These are phyloP conservation scores for Xerocomus nothofagi DNA, from an alignment of 1,284 basidiomycete genomes.

Conservation along the genomic window DNA sequence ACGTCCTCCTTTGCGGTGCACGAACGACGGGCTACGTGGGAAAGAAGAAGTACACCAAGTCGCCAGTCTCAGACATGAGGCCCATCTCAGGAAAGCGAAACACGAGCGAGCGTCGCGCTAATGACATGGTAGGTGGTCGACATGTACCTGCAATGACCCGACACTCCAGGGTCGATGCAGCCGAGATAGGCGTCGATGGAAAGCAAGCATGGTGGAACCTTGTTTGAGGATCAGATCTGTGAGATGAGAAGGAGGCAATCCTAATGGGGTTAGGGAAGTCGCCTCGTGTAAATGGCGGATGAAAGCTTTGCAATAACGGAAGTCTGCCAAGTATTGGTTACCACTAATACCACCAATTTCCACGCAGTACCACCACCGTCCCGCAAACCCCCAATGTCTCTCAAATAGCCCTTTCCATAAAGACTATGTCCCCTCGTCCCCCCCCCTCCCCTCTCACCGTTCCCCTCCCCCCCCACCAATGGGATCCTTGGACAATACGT, in stretches of 20 bases:
- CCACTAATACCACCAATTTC: conserved; percentile 9
- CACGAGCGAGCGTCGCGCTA: no score
- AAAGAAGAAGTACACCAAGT: background rate
- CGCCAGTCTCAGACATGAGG: background rate
- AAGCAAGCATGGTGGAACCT: conserved; percentile 23
- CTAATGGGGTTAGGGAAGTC: conserved; percentile 21
- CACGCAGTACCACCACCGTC: conserved; percentile 14
- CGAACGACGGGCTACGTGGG: background rate
- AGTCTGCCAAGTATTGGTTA: conserved; percentile 15
- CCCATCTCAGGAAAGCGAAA: no score
- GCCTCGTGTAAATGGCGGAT: conserved; percentile 26
- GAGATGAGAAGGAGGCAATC: conserved; percentile 11
- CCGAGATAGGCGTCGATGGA: conserved; percentile 2
- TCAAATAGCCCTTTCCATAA: conserved; percentile 22
- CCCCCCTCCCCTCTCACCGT: background rate
- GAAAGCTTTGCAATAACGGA: conserved; percentile 32
- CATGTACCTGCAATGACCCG: no score
- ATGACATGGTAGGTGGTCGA: background rate
- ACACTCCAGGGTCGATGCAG: conserved; percentile 18
- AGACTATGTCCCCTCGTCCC: conserved; percentile 7
- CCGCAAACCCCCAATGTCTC: conserved; percentile 13
- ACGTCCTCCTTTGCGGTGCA: background rate
- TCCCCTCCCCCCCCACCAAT: conserved; percentile 10
- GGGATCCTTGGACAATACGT: conserved; percentile 28
- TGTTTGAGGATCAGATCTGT: conserved; percentile 21